Conservation (phyloP, 345 rosid genomes). For the Rhizophora mangle region DNA sequence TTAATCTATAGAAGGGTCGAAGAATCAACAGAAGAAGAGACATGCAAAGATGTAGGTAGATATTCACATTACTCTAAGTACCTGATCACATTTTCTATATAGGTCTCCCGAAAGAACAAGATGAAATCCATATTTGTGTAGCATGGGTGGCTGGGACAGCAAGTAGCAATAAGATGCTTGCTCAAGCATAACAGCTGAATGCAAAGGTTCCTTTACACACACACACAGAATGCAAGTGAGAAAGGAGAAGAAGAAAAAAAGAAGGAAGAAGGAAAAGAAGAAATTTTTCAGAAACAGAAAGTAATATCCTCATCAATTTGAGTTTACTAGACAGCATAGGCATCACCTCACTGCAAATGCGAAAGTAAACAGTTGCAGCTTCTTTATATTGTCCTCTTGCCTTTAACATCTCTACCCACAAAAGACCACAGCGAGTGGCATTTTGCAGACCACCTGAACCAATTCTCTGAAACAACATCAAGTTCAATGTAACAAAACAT, state of each 20-base stretch:
- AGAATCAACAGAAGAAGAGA: conserved; percentile 22
- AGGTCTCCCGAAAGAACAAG: conserved; percentile 95
- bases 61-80: conserved; percentile 26
- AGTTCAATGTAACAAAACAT: conserved; percentile 1
- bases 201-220: conserved; percentile 60
- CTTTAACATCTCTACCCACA: conserved; percentile 98
- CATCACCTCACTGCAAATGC: conserved; percentile 90
- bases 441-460: conserved; percentile 72
- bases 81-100: conserved; percentile 94
- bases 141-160: conserved; percentile 82
- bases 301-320: background rate
- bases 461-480: conserved; percentile 52
- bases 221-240: too few species aligned
- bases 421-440: conserved; percentile 94
- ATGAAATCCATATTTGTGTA: conserved; percentile 96
- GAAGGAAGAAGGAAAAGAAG: conserved; percentile 6
- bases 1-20: conserved; percentile 53
- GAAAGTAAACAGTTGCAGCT: conserved; percentile 91
- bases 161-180: conserved; percentile 98
- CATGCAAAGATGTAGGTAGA: conserved; percentile 5
- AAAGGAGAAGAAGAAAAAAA: too few species aligned
- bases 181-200: conserved; percentile 98
- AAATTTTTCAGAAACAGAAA: conserved; percentile 21
- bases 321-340: conserved; percentile 8
- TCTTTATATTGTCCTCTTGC: conserved; percentile 79